A percentile compares a stretch with the other conserved stretches of the same genome.
These are phyloP conservation scores for Metarhizium rileyi DNA, from an alignment of 2,329 filamentous ascomycete genomes.

Conservation along the genomic window DNA sequence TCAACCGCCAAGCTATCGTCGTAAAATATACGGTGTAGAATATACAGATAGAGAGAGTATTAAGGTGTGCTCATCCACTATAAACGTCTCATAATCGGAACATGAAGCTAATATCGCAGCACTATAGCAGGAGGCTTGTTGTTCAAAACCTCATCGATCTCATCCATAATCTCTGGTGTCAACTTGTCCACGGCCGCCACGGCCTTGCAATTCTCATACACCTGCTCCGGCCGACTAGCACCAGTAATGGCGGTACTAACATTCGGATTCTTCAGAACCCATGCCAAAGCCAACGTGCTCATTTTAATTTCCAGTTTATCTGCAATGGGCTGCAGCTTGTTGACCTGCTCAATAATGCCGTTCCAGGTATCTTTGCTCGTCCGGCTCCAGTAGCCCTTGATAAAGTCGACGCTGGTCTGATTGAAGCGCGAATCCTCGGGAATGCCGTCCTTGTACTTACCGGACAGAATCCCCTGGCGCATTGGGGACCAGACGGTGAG, in stretches of 20 bases:
- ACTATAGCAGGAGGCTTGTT: constrained; percentile 44
- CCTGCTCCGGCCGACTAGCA: constrained; percentile 46
- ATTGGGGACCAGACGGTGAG: constrained; percentile 56
- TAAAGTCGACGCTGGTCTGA: constrained; percentile 44
- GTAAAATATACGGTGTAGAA: too few species aligned
- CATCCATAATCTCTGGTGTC: constrained; percentile 46
- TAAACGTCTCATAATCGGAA: neutral
- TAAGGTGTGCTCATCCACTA: neutral
- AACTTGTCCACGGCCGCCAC: constrained; percentile 43
- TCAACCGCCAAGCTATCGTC: neutral
- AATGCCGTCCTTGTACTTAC: constrained; percentile 58
- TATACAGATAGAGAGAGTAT: too few species aligned
- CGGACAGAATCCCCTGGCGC: constrained; percentile 47
- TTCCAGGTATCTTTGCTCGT: constrained; percentile 45
- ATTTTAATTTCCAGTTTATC: constrained; percentile 51
- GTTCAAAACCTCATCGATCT: constrained; percentile 49
- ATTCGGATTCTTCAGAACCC: constrained; percentile 52
- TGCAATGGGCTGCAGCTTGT: constrained; percentile 51
- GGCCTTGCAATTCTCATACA: constrained; percentile 49
- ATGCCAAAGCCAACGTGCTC: constrained; percentile 48
- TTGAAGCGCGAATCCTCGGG: constrained; percentile 50
- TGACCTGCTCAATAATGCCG: constrained; percentile 47
- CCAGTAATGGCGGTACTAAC: constrained; percentile 53
- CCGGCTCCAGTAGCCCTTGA: constrained; percentile 41
- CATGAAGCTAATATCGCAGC: constrained; percentile 20